A percentile compares a stretch with the other conserved stretches of the same genome.
These are phyloP conservation scores for Sutorius eximius DNA, from an alignment of 1,284 basidiomycete species.

Conservation along the genomic window DNA sequence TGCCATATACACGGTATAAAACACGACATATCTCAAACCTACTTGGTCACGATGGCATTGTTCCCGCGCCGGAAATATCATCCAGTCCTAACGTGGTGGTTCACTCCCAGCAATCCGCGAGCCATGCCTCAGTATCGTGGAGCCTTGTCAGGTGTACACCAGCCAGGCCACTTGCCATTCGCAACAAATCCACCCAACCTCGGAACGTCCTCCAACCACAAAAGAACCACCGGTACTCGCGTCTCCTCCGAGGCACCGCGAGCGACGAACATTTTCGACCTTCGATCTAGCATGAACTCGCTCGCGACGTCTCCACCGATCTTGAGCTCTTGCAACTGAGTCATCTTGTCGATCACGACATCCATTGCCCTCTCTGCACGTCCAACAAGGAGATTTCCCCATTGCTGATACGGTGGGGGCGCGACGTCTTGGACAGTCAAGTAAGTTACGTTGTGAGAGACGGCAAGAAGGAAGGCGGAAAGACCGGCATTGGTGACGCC, in stretches of 20 bases:
- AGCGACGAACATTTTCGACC: conserved; percentile 19
- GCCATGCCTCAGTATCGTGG: background rate
- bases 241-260: background rate
- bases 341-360: conserved; percentile 19
- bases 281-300: conserved; percentile 26
- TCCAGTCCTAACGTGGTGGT: background rate
- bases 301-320: conserved; percentile 29
- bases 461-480: conserved; percentile 10
- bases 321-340: conserved; percentile 14
- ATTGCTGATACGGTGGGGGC: conserved; percentile 15
- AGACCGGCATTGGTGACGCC: conserved; percentile 21
- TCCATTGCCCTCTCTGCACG: conserved; percentile 24
- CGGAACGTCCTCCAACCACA: conserved; percentile 25
- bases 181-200: conserved; percentile 23
- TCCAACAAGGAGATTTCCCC: conserved; percentile 22
- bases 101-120: background rate
- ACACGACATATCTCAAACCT: background rate
- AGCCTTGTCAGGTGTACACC: conserved; percentile 17
- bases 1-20: conserved; percentile 5
- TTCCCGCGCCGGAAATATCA: background rate
- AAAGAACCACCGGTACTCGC: conserved; percentile 12
- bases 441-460: conserved; percentile 15
- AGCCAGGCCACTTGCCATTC: conserved; percentile 22
- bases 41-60: background rate
- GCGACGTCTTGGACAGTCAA: conserved; percentile 19